Conservation (phyloP, 805 yeast species). For the Ogataea chonburiensis region DNA sequence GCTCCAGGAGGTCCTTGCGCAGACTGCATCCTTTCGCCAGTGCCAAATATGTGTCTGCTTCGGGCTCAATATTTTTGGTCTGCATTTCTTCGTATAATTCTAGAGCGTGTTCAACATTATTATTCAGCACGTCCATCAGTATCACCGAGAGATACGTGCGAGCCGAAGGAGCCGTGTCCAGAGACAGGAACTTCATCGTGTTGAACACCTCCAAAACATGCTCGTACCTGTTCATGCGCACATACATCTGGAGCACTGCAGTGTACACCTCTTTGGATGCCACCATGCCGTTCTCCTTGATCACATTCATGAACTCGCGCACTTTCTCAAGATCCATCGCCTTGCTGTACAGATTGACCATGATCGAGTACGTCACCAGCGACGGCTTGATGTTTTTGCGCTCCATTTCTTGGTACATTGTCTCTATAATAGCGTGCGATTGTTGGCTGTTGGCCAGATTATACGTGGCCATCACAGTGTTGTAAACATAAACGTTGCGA, state of each 20-base stretch:
- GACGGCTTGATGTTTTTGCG: constrained; percentile 33
- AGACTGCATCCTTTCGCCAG: constrained; percentile 69
- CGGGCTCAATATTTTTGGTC: constrained; percentile 33
- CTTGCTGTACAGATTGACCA: constrained; percentile 48
- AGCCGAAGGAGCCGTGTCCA: constrained; percentile 63
- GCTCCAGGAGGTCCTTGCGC: constrained; percentile 42
- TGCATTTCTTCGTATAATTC: constrained; percentile 74
- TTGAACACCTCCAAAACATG: constrained; percentile 77
- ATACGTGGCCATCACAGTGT: constrained; percentile 37
- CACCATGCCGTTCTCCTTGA: constrained; percentile 38
- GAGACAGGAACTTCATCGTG: constrained; percentile 77
- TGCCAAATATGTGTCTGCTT: constrained; percentile 47
- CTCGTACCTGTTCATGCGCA: constrained; percentile 46
- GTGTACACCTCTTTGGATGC: constrained; percentile 51
- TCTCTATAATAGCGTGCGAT: constrained; percentile 34
- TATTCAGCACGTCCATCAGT: constrained; percentile 57
- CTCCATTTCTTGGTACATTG: constrained; percentile 31
- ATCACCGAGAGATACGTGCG: constrained; percentile 72
- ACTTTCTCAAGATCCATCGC: constrained; percentile 37
- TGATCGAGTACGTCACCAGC: constrained; percentile 41
- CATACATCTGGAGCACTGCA: constrained; percentile 60
- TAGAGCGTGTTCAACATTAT: constrained; percentile 69
- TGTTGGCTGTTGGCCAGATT: constrained; percentile 19
- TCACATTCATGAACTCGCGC: constrained; percentile 37
- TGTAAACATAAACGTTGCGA: constrained; percentile 35